These are phyloP conservation scores for Peniophora sp. DNA, from an alignment of 1,284 basidiomycete species.

Conservation along the genomic window DNA sequence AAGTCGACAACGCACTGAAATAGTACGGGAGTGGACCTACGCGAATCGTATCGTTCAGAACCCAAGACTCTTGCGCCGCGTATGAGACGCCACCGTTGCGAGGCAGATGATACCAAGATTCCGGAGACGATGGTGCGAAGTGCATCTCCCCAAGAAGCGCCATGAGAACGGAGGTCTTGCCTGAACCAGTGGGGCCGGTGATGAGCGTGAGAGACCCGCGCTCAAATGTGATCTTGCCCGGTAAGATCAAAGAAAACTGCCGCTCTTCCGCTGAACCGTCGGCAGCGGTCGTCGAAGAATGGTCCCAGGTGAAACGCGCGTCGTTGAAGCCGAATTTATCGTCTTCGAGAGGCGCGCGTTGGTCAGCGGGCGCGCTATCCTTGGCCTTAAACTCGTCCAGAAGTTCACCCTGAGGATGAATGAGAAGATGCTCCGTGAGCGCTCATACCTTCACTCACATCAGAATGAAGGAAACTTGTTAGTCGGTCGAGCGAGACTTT, in stretches of 20 bases:
- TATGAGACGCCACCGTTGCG: conserved; percentile 61
- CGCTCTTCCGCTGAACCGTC: conserved; percentile 26
- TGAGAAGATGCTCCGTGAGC: conserved; percentile 5
- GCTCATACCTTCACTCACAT: conserved; percentile 31
- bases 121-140: conserved; percentile 39
- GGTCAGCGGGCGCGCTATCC: conserved; percentile 14
- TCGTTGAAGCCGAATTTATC: conserved; percentile 30
- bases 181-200: conserved; percentile 52
- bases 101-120: conserved; percentile 60
- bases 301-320: conserved; percentile 33
- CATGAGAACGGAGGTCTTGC: conserved; percentile 45
- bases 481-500: conserved; percentile 42
- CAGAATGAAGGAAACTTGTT: conserved; percentile 35
- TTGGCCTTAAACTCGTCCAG: conserved; percentile 34
- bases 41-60: conserved; percentile 46
- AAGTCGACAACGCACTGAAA: no score
- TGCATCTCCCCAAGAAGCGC: conserved; percentile 62
- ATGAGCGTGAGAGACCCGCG: conserved; percentile 54
- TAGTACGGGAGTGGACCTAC: no score
- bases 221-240: conserved; percentile 50
- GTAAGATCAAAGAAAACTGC: conserved; percentile 40
- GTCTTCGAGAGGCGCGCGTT: conserved; percentile 12
- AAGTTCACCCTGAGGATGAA: conserved; percentile 32
- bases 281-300: conserved; percentile 5
- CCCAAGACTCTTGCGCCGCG: conserved; percentile 75